A percentile compares a stretch with the other conserved stretches of the same genome.
Conservation (phyloP, 371 early-diverging fungal species). For the Lichtheimia ramosa region DNA sequence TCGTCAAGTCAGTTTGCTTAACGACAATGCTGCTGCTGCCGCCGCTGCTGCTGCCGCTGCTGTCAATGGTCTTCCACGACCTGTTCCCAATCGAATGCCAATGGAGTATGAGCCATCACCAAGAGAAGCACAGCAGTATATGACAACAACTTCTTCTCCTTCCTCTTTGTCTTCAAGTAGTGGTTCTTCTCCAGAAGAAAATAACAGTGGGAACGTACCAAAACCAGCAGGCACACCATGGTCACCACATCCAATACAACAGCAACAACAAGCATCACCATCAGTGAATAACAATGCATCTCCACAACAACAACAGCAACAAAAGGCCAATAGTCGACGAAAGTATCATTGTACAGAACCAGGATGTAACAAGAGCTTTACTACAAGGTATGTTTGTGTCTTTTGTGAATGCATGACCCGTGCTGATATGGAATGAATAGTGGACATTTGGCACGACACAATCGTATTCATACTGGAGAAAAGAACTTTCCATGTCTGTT, state of each 20-base stretch:
- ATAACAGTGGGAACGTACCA: background rate
- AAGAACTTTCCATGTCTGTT: constrained; percentile 85
- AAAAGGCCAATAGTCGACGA: constrained; percentile 18
- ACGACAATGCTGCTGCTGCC: constrained; percentile 11
- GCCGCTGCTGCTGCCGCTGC: background rate
- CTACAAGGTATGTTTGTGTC: constrained; percentile 40
- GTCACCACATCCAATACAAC: constrained; percentile 2
- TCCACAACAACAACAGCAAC: constrained; percentile 13
- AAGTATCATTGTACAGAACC: constrained; percentile 48
- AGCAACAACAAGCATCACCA: background rate
- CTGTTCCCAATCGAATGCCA: background rate
- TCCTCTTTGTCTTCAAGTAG: constrained; percentile 9
- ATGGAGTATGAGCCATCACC: constrained; percentile 5
- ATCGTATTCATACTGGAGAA: constrained; percentile 91
- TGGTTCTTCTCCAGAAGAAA: constrained; percentile 8
- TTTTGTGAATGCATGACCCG: background rate
- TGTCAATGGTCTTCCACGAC: background rate
- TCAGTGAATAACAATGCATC: background rate
- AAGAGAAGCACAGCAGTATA: constrained; percentile 1
- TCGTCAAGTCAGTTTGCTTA: constrained; percentile 27
- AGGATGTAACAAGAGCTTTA: constrained; percentile 52
- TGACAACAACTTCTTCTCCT: constrained; percentile 7
- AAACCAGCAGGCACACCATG: background rate
- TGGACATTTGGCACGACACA: constrained; percentile 86
- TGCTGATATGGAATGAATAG: constrained; percentile 26